Base-by-base conservation (phyloP, 257 asterid genomes). In the Nicotiana knightiana region DNA sequence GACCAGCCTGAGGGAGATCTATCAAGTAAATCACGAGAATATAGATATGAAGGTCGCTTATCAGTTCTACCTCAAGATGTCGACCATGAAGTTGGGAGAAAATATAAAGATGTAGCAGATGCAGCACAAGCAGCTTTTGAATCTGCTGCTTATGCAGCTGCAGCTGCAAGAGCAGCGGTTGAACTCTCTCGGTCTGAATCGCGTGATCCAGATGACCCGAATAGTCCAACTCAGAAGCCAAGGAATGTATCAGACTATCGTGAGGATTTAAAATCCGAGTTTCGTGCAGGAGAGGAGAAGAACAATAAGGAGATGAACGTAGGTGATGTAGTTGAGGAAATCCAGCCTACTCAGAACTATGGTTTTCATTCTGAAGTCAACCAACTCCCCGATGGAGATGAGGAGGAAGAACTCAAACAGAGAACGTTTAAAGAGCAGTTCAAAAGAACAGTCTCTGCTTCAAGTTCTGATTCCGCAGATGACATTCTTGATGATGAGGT, bases 121-220 rank as follows among this genome's bases (percentile, higher is more conserved):
- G 98, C 99, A 61, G 99, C 99, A 0, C 98, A 93, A 85, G 97
- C 93, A 73, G 99, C 99, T 1, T 93, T 96, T 68, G 92, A 93
- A 28, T 93, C 98, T 1, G 99, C 99, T 5, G 97, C 97, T 79
- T 90, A 89, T 82, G 98, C 99, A 0, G 98, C 99, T 0, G 91
- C 84, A 1, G 99, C 98, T 51, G 99, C 99, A 66, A 89, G 93
- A 84, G 97, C 92, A 2, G 98, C 98, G 6, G 96, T 96, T 71
- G 90, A 93, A 54, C 89, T 94, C 53, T 92, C 98, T 30, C 95
- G 93, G 21, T 70, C 90, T 18, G 94, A 87, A 51, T 87, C 94
- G 1, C 81, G 81, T 4, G 94, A 86, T 70, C 87, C 90, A 1
- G 86, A 85, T 77, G 90, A 86, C 63, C 89, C 89, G 8, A 62